Conservation (phyloP, 805 yeast genomes). For the Teunomyces cretensis region DNA sequence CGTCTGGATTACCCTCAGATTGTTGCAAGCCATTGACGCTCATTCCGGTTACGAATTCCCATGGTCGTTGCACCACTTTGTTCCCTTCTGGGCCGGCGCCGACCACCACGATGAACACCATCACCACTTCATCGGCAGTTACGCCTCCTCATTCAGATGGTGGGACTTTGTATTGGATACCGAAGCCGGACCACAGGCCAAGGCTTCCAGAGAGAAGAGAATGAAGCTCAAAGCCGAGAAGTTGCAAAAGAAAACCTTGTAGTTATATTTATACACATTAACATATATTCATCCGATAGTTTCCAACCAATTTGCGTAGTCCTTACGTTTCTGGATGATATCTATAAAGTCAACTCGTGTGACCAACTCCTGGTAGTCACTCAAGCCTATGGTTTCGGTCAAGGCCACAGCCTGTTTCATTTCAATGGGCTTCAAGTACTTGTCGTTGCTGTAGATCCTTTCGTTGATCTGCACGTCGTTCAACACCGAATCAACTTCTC, state of each 20-base stretch:
- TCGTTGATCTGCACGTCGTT: conserved; percentile 8
- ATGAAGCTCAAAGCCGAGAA: conserved; percentile 57
- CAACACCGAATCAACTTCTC: conserved; percentile 9
- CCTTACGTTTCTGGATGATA: conserved; percentile 43
- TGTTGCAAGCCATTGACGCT: conserved; percentile 95
- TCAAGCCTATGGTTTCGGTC: conserved; percentile 47
- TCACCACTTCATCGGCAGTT: conserved; percentile 92
- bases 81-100: conserved; percentile 98
- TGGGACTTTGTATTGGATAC: conserved; percentile 89
- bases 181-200: conserved; percentile 85
- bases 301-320: conserved; percentile 38
- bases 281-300: conserved; percentile 1
- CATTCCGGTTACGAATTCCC: conserved; percentile 99
- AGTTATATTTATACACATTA: not conserved
- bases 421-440: conserved; percentile 47
- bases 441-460: conserved; percentile 22
- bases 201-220: conserved; percentile 66
- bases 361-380: conserved; percentile 48
- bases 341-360: conserved; percentile 55
- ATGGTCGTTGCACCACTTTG: conserved; percentile 86
- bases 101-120: conserved; percentile 98
- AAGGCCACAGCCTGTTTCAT: conserved; percentile 46
- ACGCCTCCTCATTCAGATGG: conserved; percentile 93
- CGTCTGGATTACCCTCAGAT: conserved; percentile 81
- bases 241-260: conserved; percentile 13